These are phyloP conservation scores for Nannizziopsis arthrosporioides DNA, from an alignment of 2,329 filamentous ascomycete species.

Conservation along the genomic window DNA sequence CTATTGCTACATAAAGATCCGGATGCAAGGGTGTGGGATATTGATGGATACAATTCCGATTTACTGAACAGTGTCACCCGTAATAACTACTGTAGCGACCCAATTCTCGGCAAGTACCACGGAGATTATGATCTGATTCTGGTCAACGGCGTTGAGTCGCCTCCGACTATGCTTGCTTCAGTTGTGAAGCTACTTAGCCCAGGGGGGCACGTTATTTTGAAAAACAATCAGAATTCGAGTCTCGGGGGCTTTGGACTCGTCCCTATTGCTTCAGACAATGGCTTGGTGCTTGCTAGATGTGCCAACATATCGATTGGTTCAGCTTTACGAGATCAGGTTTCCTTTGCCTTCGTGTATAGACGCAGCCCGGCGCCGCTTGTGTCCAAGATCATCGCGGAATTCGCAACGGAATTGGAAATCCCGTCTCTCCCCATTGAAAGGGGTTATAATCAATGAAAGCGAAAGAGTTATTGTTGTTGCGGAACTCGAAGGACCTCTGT, in stretches of 20 bases:
- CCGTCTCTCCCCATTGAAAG: not conserved
- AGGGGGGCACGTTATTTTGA: not conserved
- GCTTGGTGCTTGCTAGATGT: not conserved
- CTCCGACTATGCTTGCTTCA: not conserved
- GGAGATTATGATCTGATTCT: not conserved
- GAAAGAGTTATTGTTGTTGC: conserved; percentile 1
- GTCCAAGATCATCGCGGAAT: not conserved
- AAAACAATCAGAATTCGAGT: not conserved
- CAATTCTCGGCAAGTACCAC: not conserved
- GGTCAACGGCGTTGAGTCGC: not conserved
- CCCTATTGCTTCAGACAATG: not conserved
- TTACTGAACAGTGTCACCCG: not conserved
- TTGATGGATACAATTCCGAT: not conserved
- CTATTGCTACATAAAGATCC: conserved; percentile 4
- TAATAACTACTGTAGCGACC: not conserved
- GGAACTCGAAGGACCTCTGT: conserved; percentile 1
- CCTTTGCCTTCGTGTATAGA: conserved; percentile 1
- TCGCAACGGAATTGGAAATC: not conserved
- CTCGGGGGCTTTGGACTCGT: no score
- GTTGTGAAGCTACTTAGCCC: not conserved
- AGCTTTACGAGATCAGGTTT: not conserved
- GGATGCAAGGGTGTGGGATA: conserved; percentile 9
- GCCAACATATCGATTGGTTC: not conserved
- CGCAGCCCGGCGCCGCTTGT: not conserved
- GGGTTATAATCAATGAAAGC: not conserved